Conservation (phyloP, 2,329 filamentous ascomycete species). For the Lojkania enalia region DNA sequence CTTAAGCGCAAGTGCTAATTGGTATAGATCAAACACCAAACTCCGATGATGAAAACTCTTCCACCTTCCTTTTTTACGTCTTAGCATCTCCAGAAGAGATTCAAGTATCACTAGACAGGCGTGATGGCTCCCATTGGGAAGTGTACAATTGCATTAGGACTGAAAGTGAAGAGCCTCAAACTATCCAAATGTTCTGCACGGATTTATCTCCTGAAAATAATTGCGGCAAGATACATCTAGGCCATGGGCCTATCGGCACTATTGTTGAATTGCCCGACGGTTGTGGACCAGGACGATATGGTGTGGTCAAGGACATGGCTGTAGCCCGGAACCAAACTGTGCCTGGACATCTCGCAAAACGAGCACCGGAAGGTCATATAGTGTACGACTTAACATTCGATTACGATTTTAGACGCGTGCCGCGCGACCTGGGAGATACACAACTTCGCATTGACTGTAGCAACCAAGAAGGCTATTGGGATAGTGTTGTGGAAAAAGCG, state of each 20-base stretch:
- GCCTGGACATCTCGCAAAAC: slow-evolving; percentile 21
- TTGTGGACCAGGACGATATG: slow-evolving; percentile 49
- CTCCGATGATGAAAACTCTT: slow-evolving; percentile 1
- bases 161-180: slow-evolving; percentile 35
- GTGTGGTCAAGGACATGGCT: slow-evolving; percentile 41
- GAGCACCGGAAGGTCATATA: not conserved
- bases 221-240: slow-evolving; percentile 45
- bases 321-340: slow-evolving; percentile 24
- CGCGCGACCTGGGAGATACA: slow-evolving; percentile 10
- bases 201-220: slow-evolving; percentile 41
- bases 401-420: slow-evolving; percentile 15
- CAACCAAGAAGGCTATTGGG: slow-evolving; percentile 17
- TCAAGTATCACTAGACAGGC: slow-evolving; percentile 43
- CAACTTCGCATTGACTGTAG: slow-evolving; percentile 18
- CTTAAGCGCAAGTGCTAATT: not conserved
- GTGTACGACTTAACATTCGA: slow-evolving; percentile 20
- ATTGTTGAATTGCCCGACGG: slow-evolving; percentile 48
- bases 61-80: slow-evolving; percentile 40
- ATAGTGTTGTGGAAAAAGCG: slow-evolving; percentile 15
- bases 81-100: slow-evolving; percentile 39
- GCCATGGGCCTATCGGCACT: slow-evolving; percentile 44
- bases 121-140: slow-evolving; percentile 53
- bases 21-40: slow-evolving; percentile 2
- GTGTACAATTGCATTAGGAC: slow-evolving; percentile 44
- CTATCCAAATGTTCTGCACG: slow-evolving; percentile 45